Evolutionary conservation across 1,284 basidiomycete genomes (phyloP).

Genomic region (Testicularia cyperi): DNA sequence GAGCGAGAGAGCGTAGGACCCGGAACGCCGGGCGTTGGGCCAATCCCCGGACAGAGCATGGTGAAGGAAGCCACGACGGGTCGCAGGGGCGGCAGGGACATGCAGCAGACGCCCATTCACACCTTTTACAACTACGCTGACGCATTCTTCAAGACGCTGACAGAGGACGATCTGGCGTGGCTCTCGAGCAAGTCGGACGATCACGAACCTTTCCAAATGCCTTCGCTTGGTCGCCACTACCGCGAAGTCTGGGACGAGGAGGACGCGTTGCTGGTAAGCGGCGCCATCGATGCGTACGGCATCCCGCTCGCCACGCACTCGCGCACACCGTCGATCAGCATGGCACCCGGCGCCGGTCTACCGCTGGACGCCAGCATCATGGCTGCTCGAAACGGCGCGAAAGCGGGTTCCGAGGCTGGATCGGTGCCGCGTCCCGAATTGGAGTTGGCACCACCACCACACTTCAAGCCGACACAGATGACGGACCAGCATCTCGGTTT

Average conservation of each 20-base stretch:
- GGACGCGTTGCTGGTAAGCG: constrained; percentile 65
- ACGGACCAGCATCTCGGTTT: constrained; percentile 45
- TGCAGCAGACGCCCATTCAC: constrained; percentile 53
- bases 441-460: constrained; percentile 31
- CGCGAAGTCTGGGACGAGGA: constrained; percentile 85
- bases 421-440: constrained; percentile 13
- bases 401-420: constrained; percentile 7
- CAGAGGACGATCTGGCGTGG: constrained; percentile 59
- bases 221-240: constrained; percentile 84
- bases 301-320: constrained; percentile 11
- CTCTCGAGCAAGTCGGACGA: constrained; percentile 68
- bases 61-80: constrained; percentile 39
- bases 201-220: constrained; percentile 79
- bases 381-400: constrained; percentile 6
- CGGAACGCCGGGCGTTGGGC: constrained; percentile 32
- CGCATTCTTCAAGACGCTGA: constrained; percentile 58
- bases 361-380: constrained; percentile 16
- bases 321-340: constrained; percentile 23
- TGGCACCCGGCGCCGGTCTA: constrained; percentile 17
- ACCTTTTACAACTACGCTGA: constrained; percentile 57
- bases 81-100: constrained; percentile 39
- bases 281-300: constrained; percentile 26
- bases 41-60: constrained; percentile 36
- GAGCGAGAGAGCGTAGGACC: constrained; percentile 38
- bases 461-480: constrained; percentile 40